phyloP scores from a whole-genome alignment of 129 eudicot species.

The Lactuca sativa region DNA sequence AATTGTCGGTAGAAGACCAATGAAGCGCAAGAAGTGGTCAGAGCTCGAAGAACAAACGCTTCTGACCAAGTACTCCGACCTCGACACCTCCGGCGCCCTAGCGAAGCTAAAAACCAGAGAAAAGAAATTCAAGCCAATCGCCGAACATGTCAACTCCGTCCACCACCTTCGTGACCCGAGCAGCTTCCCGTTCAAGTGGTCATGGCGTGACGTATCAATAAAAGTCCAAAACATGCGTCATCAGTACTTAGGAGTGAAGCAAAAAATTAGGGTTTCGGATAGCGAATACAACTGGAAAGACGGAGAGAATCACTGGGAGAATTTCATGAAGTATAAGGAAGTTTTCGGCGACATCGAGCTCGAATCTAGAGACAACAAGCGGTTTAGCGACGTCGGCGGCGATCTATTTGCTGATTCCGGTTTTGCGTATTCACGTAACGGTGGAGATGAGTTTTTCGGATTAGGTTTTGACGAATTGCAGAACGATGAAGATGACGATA shows the following conservation, averaged over 20 bases:
- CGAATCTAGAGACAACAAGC: constrained; percentile 39
- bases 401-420: constrained; percentile 34
- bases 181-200: constrained; percentile 74
- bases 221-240: constrained; percentile 95
- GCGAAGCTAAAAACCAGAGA: constrained; percentile 81
- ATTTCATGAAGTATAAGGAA: constrained; percentile 74
- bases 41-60: constrained; percentile 76
- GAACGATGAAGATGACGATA: constrained; percentile 26
- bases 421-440: constrained; percentile 16
- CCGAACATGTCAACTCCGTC: constrained; percentile 74
- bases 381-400: constrained; percentile 33
- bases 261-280: constrained; percentile 57
- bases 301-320: constrained; percentile 90
- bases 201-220: constrained; percentile 91
- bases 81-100: constrained; percentile 55
- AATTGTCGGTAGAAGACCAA: constrained; percentile 17
- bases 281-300: constrained; percentile 75
- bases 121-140: constrained; percentile 87
- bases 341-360: constrained; percentile 84
- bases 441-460: constrained; percentile 33
- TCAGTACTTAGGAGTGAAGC: constrained; percentile 92
- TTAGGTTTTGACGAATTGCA: constrained; percentile 38
- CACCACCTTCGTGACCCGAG: constrained; percentile 74
- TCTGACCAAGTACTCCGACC: constrained; percentile 60
- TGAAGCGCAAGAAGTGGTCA: constrained; percentile 99